Base-by-base conservation (phyloP, 2,329 filamentous ascomycete species). In the Pestalotiopsis sp. region DNA sequence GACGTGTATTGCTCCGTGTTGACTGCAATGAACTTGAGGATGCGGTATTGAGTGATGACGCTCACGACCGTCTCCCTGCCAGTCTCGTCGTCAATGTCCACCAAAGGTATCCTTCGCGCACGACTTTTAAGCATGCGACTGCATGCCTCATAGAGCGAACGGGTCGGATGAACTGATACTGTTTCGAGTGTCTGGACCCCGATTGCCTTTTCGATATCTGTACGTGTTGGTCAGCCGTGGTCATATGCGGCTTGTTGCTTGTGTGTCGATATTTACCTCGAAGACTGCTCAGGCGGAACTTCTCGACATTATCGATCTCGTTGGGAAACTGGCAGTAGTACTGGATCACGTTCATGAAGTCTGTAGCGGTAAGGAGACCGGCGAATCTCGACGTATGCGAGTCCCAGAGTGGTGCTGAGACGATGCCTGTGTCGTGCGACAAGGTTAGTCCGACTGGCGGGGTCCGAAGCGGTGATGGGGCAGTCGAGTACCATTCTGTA, bases 251-350 rank as follows among this genome's bases (percentile, higher is more conserved):
- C 69, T 64, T 70, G 69, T 11, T 38, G 31, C 7, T 38, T 38
- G 7, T 11, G 23, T 17, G 41, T 36, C 41, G 27, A 31, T 69
- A 70, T 49, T 49, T 14, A 97, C 95, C 93, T 88, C 95, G 89
- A 69, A 99, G 87, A 78, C 94, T 97, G 82, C 93, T 95, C 71
- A 99, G 84, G 61, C 94, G 91, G 79, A 99, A 98, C 80, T 97
- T 93, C 73, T 98, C 96, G 75, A 99, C 93, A 78, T 95, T 91
- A 72, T 91, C 90, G 70, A 98, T 88, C 69, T 95, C 92, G 73
- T 97, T 93, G 2, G 95, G 96, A 75, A 96, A 97, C 81, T 98
- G 95, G 86, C 94, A 98, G 85, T 99, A 98, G 82, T 99, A 99
- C 80, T 98, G 95, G 55, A 99, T 97, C 68, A 99, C 92, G 77